phyloP scores from a whole-genome alignment of 768 basidiomycete genomes.

The Tubosaeta sp. region DNA sequence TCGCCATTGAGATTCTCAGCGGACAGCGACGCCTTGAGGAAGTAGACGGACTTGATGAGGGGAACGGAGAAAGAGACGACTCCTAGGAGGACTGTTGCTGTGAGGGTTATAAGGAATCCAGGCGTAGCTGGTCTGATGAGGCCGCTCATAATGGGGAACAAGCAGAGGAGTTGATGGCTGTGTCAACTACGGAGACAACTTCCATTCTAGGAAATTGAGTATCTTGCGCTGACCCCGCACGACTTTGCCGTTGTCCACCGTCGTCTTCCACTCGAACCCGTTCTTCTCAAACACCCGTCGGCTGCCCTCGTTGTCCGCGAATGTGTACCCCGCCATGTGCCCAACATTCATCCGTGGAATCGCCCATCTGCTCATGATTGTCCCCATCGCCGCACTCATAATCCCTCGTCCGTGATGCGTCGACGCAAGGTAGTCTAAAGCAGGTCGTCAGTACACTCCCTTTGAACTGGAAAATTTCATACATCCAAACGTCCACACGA shows the following conservation, averaged over 20 bases:
- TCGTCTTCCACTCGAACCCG: constrained; percentile 44
- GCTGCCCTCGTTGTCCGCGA: constrained; percentile 56
- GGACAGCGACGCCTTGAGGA: constrained; percentile 71
- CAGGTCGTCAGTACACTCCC: neutral
- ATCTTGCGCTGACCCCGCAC: constrained; percentile 36
- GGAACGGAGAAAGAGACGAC: constrained; percentile 91
- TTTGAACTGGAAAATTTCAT: constrained; percentile 9
- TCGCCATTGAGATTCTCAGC: constrained; percentile 47
- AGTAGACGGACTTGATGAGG: constrained; percentile 82
- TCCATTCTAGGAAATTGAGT: constrained; percentile 37
- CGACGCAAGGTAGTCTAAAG: constrained; percentile 55
- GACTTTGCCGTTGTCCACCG: constrained; percentile 35
- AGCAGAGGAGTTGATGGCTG: constrained; percentile 14
- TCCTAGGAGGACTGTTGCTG: constrained; percentile 75
- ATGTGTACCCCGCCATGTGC: constrained; percentile 41
- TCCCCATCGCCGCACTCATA: constrained; percentile 62
- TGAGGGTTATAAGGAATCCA: constrained; percentile 77
- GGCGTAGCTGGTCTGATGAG: constrained; percentile 82
- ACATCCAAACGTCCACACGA: constrained; percentile 64
- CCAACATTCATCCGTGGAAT: constrained; percentile 61
- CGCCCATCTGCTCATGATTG: constrained; percentile 55
- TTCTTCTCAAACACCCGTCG: constrained; percentile 64
- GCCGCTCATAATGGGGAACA: constrained; percentile 44
- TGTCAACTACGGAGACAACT: neutral
- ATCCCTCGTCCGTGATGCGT: constrained; percentile 66